Evolutionary conservation across 2,329 filamentous ascomycete species (phyloP).

Genomic region (Cladophialophora immunda): DNA sequence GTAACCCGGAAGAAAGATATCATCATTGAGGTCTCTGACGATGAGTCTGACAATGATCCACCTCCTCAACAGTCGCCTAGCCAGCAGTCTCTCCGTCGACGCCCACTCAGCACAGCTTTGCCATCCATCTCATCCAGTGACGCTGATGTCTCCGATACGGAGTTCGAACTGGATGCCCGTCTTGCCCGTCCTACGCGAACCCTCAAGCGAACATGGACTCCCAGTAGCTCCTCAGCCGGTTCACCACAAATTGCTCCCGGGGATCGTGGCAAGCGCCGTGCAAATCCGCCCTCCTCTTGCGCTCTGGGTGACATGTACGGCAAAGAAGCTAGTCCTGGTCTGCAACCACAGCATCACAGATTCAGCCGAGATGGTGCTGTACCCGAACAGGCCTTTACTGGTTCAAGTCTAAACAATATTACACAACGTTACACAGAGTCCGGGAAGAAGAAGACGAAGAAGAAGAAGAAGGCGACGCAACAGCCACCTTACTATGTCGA

Average conservation of each 20-base stretch:
- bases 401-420: not conserved
- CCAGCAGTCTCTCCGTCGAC: not conserved
- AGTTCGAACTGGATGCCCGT: not conserved
- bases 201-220: constrained; percentile 16
- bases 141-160: constrained; percentile 12
- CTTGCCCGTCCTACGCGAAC: not conserved
- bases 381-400: not conserved
- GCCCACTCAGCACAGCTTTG: not conserved
- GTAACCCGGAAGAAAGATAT: not conserved
- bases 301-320: not conserved
- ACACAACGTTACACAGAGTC: not conserved
- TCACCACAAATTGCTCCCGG: constrained; percentile 1
- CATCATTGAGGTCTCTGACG: constrained; percentile 25
- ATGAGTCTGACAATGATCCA: constrained; percentile 11
- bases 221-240: not conserved
- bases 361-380: not conserved
- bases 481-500: constrained; percentile 40
- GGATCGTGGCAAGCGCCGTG: constrained; percentile 8
- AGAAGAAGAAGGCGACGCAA: constrained; percentile 13
- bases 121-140: constrained; percentile 10
- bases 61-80: not conserved
- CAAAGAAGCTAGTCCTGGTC: not conserved
- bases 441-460: constrained; percentile 18
- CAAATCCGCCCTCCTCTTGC: not conserved
- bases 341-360: not conserved